A percentile compares a stretch with the other conserved stretches of the same genome.
Evolutionary conservation across 805 yeast genomes (phyloP).

Genomic region (Pichia cabralensis): DNA sequence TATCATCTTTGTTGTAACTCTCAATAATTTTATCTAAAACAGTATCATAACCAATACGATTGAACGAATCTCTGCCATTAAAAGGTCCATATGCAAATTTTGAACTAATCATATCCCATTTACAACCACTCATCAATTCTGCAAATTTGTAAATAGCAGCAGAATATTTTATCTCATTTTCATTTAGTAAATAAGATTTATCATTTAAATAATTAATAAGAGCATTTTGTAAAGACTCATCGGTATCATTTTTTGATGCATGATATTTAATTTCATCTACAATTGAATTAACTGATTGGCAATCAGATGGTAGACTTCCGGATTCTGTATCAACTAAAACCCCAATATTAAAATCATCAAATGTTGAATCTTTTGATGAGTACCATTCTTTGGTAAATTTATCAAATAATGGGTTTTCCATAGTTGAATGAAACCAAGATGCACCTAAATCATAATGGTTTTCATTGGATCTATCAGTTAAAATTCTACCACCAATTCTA

Average conservation of each 20-base stretch:
- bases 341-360: slow-evolving; percentile 21
- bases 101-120: slow-evolving; percentile 24
- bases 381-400: slow-evolving; percentile 18
- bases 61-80: slow-evolving; percentile 26
- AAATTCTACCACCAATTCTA: slow-evolving; percentile 36
- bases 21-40: slow-evolving; percentile 21
- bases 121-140: slow-evolving; percentile 22
- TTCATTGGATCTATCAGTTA: slow-evolving; percentile 20
- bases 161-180: slow-evolving; percentile 21
- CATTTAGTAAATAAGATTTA: slow-evolving; percentile 13
- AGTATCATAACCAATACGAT: slow-evolving; percentile 18
- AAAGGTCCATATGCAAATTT: slow-evolving; percentile 18
- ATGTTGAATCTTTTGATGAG: slow-evolving; percentile 15
- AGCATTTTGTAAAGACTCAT: slow-evolving; percentile 19
- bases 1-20: slow-evolving; percentile 17
- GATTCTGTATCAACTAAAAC: slow-evolving; percentile 5
- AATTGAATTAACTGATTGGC: slow-evolving; percentile 25
- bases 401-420: slow-evolving; percentile 31
- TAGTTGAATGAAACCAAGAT: slow-evolving; percentile 44
- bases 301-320: slow-evolving; percentile 11
- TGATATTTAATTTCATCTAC: slow-evolving; percentile 25
- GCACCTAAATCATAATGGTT: slow-evolving; percentile 39
- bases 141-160: slow-evolving; percentile 20
- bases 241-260: slow-evolving; percentile 24
- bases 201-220: slow-evolving; percentile 16